Evolutionary conservation across 225 moss, liverwort and hornwort species (phyloP), one percentile per base, ranked within the genome.

Genomic region (Lunularia cruciata): DNA sequence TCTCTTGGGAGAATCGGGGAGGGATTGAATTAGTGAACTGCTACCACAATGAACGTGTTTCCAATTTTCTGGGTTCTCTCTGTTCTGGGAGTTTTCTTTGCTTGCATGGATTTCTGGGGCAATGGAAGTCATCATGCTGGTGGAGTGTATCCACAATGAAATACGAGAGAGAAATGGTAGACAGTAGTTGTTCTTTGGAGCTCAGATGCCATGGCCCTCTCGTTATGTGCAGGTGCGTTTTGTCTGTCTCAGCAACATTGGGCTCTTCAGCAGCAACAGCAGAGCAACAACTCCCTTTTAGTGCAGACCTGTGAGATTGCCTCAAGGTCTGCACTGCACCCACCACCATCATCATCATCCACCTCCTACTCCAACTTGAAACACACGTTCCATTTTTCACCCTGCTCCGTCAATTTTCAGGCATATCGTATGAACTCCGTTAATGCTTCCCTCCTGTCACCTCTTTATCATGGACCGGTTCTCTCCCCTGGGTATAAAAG

Each of bases 51-150:
- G 57, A 57, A 32, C 32, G 57, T 57, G 57, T 57, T 57, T 57
- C 57, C 57, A 15, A 32, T 57, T 57, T 33, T 57, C 31, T 61
- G 61, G 61, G 61, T 61, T n/a, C 61, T 61, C 37, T 61, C 61
- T 61, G 22, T 38, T 37, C 61, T 61, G 23, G 37, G 61, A n/a
- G 16, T 42, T 38, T 61, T 61, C 61, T 61, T 61, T 38, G 61
- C 61, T 19, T 61, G 61, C 20, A 42, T 61, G 3, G 61, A 61
- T 38, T 61, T 61, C 38, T 61, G 36, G 61, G 61, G 61, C 9
- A 22, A 61, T 25, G 38, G 14, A 37, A 37, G 23, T 61, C n/a
- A 18, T 37, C 22, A 61, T 19, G 61, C 3, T 37, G 38, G 40
- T 42, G 61, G 23, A 36, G 58, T 10, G 58, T 19, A 36, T 27